phyloP scores from a whole-genome alignment of 202 grass and related monocot genomes.

The Setaria italica region DNA sequence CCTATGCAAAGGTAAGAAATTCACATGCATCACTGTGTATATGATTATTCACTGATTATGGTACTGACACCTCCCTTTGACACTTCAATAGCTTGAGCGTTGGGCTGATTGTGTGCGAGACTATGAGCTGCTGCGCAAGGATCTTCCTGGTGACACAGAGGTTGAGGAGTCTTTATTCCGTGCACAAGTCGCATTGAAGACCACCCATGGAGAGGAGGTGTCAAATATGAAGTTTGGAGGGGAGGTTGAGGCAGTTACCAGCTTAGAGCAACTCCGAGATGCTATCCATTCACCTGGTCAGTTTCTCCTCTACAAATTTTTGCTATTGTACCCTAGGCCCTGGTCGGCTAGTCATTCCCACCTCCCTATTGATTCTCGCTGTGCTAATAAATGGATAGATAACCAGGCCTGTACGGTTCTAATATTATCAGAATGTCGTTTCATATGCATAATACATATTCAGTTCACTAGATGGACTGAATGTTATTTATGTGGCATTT shows the following conservation, averaged over 20 bases:
- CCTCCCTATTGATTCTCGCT: neutral
- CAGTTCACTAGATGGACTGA: too few relatives aligned
- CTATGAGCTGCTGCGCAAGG: conserved; percentile 75
- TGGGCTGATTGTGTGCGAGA: conserved; percentile 80
- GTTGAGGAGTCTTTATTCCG: conserved; percentile 73
- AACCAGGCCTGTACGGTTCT: neutral
- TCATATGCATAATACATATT: conserved; percentile 5
- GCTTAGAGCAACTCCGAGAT: conserved; percentile 72
- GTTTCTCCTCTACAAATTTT: neutral
- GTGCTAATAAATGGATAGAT: conserved; percentile 6
- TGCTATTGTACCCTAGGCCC: neutral
- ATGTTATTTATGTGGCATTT: conserved; percentile 28
- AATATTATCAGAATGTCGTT: conserved; percentile 12
- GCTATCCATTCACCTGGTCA: conserved; percentile 74
- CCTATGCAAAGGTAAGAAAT: conserved; percentile 68
- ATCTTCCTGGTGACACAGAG: conserved; percentile 64
- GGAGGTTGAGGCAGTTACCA: conserved; percentile 59
- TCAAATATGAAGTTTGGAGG: conserved; percentile 80
- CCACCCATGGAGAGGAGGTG: conserved; percentile 64
- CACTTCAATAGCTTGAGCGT: conserved; percentile 60
- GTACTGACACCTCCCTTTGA: conserved; percentile 33
- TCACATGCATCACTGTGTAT: neutral
- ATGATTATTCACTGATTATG: neutral
- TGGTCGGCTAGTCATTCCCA: neutral
- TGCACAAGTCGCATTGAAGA: conserved; percentile 79